Evolutionary conservation across 441 rosid genomes (phyloP), one percentile per base, ranked within the genome.

Genomic region (Gossypium gossypioides): DNA sequence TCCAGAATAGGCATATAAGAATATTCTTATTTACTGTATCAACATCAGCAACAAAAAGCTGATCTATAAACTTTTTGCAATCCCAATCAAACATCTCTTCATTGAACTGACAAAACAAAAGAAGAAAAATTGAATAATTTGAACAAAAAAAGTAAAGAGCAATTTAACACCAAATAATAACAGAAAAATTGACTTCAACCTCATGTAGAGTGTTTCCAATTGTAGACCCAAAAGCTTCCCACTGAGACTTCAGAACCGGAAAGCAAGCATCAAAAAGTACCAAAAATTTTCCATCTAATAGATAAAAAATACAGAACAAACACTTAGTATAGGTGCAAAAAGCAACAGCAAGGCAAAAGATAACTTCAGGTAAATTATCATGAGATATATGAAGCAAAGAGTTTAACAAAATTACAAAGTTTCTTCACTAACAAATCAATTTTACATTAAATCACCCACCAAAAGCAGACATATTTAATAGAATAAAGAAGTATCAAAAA

Each of bases 211-310:
- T 77, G 76, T 75, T 62, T 60, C 77, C 85, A 75, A 74, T 77
- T 37, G 79, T 79, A 74, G 85, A 78, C 21, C 69, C 86, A 19
- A 82, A 72, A 78, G 66, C 81, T 79, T 83, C 86, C 98, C 97
- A 93, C 74, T 91, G 90, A 1, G 81, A 80, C 86, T 86, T 90
- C 86, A 96, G 74, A 81, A 84, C 72, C 16, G 91, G 87, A 81
- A 90, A 86, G 83, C 86, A 91, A 77, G 83, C 83, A 71, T 91
- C 97, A 80, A 89, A 87, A 46, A 88, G 80, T 71, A 76, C 87
- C 74, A 81, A 79, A 75, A 84, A 75, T 13, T 64, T 78, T 58
- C 80, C 78, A 56, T 80, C 97, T 90, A 78, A 54, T 73, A 77
- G 72, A 72, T 67, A 81, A 75, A 50, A 77, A 79, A 78, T 65